Evolutionary conservation across 768 basidiomycete genomes (phyloP).

Genomic region (Xerocomus spinulosus): DNA sequence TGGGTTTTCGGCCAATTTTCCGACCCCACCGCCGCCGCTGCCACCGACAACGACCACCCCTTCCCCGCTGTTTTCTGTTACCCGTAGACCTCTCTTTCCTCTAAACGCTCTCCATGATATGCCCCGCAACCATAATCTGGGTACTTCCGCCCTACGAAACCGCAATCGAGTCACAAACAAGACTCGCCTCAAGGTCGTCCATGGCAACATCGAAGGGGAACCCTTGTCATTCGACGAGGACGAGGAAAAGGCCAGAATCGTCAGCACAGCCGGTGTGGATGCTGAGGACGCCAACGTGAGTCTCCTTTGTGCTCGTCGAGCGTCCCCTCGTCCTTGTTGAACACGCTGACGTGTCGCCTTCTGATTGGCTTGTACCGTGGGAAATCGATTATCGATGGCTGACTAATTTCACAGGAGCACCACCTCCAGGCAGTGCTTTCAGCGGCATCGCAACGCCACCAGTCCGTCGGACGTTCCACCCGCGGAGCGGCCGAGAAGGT

Average conservation of each 20-base stretch:
- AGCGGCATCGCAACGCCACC: slow-evolving; percentile 48
- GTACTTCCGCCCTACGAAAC: slow-evolving; percentile 75
- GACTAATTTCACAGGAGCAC: slow-evolving; percentile 52
- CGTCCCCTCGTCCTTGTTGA: slow-evolving; percentile 40
- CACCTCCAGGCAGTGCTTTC: slow-evolving; percentile 56
- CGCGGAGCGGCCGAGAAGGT: slow-evolving; percentile 32
- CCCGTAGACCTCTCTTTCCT: slow-evolving; percentile 38
- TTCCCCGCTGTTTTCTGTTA: slow-evolving; percentile 24
- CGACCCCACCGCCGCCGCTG: slow-evolving; percentile 54
- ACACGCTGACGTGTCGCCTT: slow-evolving; percentile 37
- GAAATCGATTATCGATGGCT: slow-evolving; percentile 50
- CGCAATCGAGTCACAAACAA: slow-evolving; percentile 92
- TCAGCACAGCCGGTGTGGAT: slow-evolving; percentile 84
- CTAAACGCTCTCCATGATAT: slow-evolving; percentile 67
- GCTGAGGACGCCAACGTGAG: slow-evolving; percentile 93
- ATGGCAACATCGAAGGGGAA: slow-evolving; percentile 78
- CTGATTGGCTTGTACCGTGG: slow-evolving; percentile 45
- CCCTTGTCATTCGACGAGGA: slow-evolving; percentile 79
- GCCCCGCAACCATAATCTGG: slow-evolving; percentile 77
- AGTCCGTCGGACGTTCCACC: slow-evolving; percentile 34
- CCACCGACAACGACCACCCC: slow-evolving; percentile 43
- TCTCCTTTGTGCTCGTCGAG: slow-evolving; percentile 34
- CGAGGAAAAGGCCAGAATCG: slow-evolving; percentile 76
- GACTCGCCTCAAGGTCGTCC: slow-evolving; percentile 80
- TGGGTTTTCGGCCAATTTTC: slow-evolving; percentile 60